Base-by-base conservation (phyloP, 176 grass and related monocot species). In the Cymbopogon citratus region DNA sequence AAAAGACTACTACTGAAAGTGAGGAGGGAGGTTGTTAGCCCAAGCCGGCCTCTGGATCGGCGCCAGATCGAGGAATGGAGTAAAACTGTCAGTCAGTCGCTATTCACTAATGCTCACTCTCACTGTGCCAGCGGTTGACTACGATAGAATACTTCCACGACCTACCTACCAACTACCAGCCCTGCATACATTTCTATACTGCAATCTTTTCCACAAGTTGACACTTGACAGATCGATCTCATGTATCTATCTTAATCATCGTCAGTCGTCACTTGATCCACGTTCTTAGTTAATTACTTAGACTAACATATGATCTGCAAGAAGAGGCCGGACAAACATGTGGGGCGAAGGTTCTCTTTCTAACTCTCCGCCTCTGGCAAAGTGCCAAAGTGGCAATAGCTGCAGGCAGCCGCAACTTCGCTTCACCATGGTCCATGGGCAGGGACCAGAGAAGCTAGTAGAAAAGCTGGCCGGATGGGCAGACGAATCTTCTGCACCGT, bases 301-400 rank as follows among this genome's bases (percentile, higher is more conserved):
- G 2, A 44, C 41, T 44, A 13, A 14, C 3, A 6, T 51, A 51
- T 7, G 3, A 48, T 51, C 16, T 35, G 45, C 48, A 46, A 26
- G 19, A 68, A 52, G 49, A 52, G 16, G 18, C 49, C 19, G 66
- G 13, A 15, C 3, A 0, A 21, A n/a, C 60, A 34, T 12, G 31
- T 33, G 13, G 43, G 16, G 21, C 14, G 78, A 87, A 87, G 85
- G 4, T 85, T 79, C 66, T 54, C 51, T 48, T 46, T 52, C 46
- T 7, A 3, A 1, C 7, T 6, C 2, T 38, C 39, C n/a, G 49
- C 24, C 65, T 64, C 56, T 79, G 56, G 28, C 66, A 51, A 46
- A 14, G 13, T n/a, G n/a, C n/a, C n/a, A n/a, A n/a, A n/a, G 31
- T 12, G 56, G 8, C n/a, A 25, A 11, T 10, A 8, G n/a, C n/a